Conservation (phyloP, 192 early-diverging fungal species). For the Mortierella hygrophila region DNA sequence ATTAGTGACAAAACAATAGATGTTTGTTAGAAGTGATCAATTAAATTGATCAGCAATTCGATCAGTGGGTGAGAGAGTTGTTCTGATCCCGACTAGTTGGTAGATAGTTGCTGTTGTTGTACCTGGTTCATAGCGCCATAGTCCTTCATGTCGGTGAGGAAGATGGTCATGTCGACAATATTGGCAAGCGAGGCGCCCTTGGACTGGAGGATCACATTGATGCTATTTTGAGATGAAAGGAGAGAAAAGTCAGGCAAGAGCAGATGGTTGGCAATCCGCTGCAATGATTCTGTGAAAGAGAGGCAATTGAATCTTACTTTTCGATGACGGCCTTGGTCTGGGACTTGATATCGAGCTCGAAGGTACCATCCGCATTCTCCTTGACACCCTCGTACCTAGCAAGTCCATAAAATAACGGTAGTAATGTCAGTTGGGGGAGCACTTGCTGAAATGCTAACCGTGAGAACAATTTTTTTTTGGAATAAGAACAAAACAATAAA, state of each 20-base stretch:
- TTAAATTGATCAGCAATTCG: neutral
- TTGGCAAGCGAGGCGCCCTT: constrained; percentile 66
- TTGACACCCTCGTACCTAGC: constrained; percentile 61
- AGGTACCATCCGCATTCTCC: constrained; percentile 64
- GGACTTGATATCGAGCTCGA: constrained; percentile 68
- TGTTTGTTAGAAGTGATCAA: neutral
- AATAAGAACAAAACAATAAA: neutral
- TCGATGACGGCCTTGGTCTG: constrained; percentile 75
- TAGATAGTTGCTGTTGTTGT: neutral
- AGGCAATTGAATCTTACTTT: constrained; percentile 57
- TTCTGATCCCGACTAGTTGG: neutral
- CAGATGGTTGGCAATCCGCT: neutral
- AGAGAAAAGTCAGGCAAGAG: neutral
- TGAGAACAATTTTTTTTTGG: neutral
- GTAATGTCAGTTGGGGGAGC: neutral
- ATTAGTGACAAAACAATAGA: neutral
- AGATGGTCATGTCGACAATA: constrained; percentile 79
- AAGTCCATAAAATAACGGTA: neutral
- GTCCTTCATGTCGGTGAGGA: constrained; percentile 77
- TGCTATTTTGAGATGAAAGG: constrained; percentile 46
- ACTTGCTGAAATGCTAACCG: neutral
- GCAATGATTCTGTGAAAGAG: neutral
- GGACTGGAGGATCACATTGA: constrained; percentile 66
- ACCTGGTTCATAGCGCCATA: constrained; percentile 72
- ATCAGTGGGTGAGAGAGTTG: neutral